Conservation (phyloP, 2,329 filamentous ascomycete species). For the Colletotrichum eremochloae region DNA sequence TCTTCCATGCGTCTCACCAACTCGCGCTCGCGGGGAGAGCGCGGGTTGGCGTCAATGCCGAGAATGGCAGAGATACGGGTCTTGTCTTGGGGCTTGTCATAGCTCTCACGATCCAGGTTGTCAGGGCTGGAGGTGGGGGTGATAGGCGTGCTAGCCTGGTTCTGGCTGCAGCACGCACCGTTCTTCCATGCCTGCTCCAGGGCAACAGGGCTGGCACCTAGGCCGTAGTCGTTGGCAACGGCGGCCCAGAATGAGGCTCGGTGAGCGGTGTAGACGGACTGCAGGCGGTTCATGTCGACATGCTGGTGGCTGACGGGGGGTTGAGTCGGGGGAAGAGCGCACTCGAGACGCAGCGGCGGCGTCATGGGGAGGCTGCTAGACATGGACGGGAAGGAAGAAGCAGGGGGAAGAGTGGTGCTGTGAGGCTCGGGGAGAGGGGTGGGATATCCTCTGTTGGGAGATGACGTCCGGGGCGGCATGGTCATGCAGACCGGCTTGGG, state of each 20-base stretch:
- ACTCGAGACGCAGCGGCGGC: conserved; percentile 71
- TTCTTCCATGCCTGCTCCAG: conserved; percentile 80
- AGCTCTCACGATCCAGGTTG: conserved; percentile 56
- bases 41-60: conserved; percentile 70
- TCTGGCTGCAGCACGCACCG: conserved; percentile 58
- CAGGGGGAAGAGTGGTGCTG: conserved; percentile 59
- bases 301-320: conserved; percentile 54
- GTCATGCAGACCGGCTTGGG: conserved; percentile 72
- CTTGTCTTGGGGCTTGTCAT: conserved; percentile 62
- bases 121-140: conserved; percentile 67
- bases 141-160: conserved; percentile 60
- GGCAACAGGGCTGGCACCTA: conserved; percentile 70
- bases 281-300: conserved; percentile 76
- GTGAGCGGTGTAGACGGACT: conserved; percentile 78
- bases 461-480: conserved; percentile 54
- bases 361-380: conserved; percentile 50
- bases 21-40: conserved; percentile 69
- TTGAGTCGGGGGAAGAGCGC: conserved; percentile 58
- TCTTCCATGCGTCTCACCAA: conserved; percentile 69
- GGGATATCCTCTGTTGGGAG: conserved; percentile 56
- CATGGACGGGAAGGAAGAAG: conserved; percentile 51
- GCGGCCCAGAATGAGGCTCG: conserved; percentile 79
- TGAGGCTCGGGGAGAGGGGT: conserved; percentile 59
- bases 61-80: conserved; percentile 74
- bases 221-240: conserved; percentile 79